phyloP scores from a whole-genome alignment of 345 rosid species.

The Euphorbia pulcherrima region DNA sequence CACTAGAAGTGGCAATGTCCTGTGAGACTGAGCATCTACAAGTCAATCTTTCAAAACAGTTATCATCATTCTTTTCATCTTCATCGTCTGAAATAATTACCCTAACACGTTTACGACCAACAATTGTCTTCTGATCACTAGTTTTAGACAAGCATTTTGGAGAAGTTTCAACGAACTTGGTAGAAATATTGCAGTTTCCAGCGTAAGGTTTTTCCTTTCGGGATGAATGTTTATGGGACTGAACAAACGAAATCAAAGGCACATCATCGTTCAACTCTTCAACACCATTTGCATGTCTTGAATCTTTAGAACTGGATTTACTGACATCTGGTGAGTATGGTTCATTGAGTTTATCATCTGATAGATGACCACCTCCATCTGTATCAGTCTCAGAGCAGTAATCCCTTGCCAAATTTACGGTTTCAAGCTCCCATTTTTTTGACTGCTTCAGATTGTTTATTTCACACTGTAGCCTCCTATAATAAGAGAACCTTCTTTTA shows the following conservation, averaged over 20 bases:
- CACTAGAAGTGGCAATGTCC: constrained; percentile 50
- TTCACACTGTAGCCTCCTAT: constrained; percentile 64
- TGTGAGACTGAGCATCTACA: constrained; percentile 23
- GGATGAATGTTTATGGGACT: constrained; percentile 33
- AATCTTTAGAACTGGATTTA: constrained; percentile 35
- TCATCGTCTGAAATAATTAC: constrained; percentile 85
- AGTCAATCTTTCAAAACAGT: constrained; percentile 26
- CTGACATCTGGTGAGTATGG: constrained; percentile 33
- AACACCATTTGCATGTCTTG: constrained; percentile 30
- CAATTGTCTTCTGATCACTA: constrained; percentile 42
- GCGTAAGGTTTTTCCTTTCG: constrained; percentile 27
- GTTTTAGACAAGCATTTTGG: constrained; percentile 38
- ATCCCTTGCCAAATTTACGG: constrained; percentile 33
- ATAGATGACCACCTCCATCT: constrained; percentile 50
- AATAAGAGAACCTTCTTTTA: constrained; percentile 17
- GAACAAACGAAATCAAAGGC: constrained; percentile 60
- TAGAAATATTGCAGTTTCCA: constrained; percentile 29
- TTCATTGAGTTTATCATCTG: constrained; percentile 37
- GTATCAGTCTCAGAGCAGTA: constrained; percentile 89
- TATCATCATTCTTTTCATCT: constrained; percentile 50
- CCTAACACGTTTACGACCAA: constrained; percentile 65
- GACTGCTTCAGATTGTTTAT: constrained; percentile 57
- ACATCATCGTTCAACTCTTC: constrained; percentile 52
- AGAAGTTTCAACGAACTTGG: constrained; percentile 27
- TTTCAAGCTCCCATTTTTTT: constrained; percentile 35